phyloP scores from a whole-genome alignment of 2,329 filamentous ascomycete genomes.

The Fusarium solani-melongenae region DNA sequence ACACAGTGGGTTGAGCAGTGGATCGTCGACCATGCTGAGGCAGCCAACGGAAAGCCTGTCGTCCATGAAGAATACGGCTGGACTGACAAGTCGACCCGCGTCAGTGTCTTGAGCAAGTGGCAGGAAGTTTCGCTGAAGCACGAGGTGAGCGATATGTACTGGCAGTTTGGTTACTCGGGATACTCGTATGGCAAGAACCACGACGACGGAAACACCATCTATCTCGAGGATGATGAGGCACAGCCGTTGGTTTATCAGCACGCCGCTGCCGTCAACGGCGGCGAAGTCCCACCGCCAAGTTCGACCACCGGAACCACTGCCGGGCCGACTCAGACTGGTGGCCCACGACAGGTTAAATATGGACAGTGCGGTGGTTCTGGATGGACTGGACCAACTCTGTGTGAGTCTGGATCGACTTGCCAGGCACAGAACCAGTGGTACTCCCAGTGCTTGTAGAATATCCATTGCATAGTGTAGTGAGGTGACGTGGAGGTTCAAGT shows the following conservation, averaged over 20 bases:
- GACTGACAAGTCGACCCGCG: slow-evolving; percentile 55
- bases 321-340: slow-evolving; percentile 13
- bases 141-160: slow-evolving; percentile 64
- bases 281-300: not conserved
- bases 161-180: slow-evolving; percentile 64
- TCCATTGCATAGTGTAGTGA: too few relatives aligned
- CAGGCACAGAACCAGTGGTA: slow-evolving; percentile 34
- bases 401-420: slow-evolving; percentile 19
- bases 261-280: slow-evolving; percentile 52
- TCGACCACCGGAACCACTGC: not conserved
- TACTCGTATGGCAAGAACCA: slow-evolving; percentile 66
- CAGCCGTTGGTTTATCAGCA: slow-evolving; percentile 57
- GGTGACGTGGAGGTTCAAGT: too few relatives aligned
- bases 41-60: slow-evolving; percentile 62
- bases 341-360: slow-evolving; percentile 13
- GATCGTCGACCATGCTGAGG: slow-evolving; percentile 63
- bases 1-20: slow-evolving; percentile 63
- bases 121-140: slow-evolving; percentile 60
- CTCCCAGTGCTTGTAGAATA: slow-evolving; percentile 16
- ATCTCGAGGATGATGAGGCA: slow-evolving; percentile 61
- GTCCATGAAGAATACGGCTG: slow-evolving; percentile 53
- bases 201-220: slow-evolving; percentile 68
- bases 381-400: slow-evolving; percentile 25
- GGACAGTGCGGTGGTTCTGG: slow-evolving; percentile 27
- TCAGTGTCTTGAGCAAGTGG: slow-evolving; percentile 60